Conservation (phyloP, 2,329 filamentous ascomycete species). For the Arthrobotrys sphaeroides region DNA sequence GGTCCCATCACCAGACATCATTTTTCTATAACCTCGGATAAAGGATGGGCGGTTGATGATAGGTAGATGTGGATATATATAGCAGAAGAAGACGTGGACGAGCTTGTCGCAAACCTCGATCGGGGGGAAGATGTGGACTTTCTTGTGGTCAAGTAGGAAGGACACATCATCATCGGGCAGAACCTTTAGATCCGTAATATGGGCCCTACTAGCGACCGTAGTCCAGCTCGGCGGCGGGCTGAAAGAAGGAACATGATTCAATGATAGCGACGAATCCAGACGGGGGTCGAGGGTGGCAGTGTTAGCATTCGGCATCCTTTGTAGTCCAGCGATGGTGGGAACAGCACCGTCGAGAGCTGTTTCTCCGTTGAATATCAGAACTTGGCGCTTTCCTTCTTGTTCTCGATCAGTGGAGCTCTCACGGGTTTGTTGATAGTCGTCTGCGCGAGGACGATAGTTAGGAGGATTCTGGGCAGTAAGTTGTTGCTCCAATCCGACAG, state of each 20-base stretch:
- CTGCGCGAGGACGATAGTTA: slow-evolving; percentile 32
- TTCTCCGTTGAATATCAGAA: slow-evolving; percentile 52
- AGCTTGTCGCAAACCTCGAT: slow-evolving; percentile 45
- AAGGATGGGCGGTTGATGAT: slow-evolving; percentile 45
- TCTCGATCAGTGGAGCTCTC: slow-evolving; percentile 47
- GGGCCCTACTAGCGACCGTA: slow-evolving; percentile 24
- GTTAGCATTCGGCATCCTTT: slow-evolving; percentile 49
- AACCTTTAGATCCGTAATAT: slow-evolving; percentile 44
- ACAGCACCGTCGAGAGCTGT: slow-evolving; percentile 50
- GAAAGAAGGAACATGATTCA: slow-evolving; percentile 42
- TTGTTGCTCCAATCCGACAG: slow-evolving; percentile 35
- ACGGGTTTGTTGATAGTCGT: slow-evolving; percentile 44
- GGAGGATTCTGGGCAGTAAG: slow-evolving; percentile 45
- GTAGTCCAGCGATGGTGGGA: slow-evolving; percentile 48
- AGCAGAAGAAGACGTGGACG: slow-evolving; percentile 44
- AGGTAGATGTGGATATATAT: slow-evolving; percentile 49
- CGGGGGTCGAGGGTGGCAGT: slow-evolving; percentile 36
- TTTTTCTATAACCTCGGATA: slow-evolving; percentile 47
- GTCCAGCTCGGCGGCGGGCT: slow-evolving; percentile 39
- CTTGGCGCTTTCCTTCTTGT: slow-evolving; percentile 49
- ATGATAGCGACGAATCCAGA: slow-evolving; percentile 42
- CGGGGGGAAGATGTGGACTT: slow-evolving; percentile 46
- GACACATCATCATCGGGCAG: slow-evolving; percentile 43
- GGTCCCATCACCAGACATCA: slow-evolving; percentile 43
- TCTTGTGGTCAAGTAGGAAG: slow-evolving; percentile 48